Evolutionary conservation across 2,329 filamentous ascomycete species (phyloP).

Genomic region (Fusarium sp.): DNA sequence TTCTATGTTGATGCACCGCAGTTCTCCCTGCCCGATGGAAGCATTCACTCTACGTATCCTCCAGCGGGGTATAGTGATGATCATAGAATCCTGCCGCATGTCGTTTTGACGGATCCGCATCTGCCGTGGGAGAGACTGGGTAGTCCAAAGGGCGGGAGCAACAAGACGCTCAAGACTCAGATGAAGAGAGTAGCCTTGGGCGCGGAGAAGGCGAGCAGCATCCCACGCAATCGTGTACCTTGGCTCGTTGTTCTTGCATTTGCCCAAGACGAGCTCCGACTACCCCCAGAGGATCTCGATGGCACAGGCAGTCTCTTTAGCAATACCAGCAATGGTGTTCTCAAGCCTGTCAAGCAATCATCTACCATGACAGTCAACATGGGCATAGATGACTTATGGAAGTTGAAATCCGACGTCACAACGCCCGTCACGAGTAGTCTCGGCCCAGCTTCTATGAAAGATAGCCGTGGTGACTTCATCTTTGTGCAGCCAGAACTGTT

Average conservation of each 20-base stretch:
- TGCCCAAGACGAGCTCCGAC: slow-evolving; percentile 52
- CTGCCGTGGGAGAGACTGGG: slow-evolving; percentile 58
- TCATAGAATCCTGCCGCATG: slow-evolving; percentile 55
- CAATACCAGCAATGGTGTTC: background rate
- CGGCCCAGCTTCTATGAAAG: background rate
- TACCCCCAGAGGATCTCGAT: slow-evolving; percentile 37
- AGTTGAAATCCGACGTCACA: background rate
- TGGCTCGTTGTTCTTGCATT: slow-evolving; percentile 57
- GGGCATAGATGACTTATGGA: slow-evolving; percentile 8
- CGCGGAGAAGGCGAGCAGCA: background rate
- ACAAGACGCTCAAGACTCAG: background rate
- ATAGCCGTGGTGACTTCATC: slow-evolving; percentile 46
- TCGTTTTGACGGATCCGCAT: slow-evolving; percentile 59
- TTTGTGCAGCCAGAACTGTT: slow-evolving; percentile 48
- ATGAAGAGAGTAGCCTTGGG: background rate
- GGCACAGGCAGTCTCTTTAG: slow-evolving; percentile 11
- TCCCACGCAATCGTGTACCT: slow-evolving; percentile 49
- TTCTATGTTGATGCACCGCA: slow-evolving; percentile 56
- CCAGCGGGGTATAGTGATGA: slow-evolving; percentile 54
- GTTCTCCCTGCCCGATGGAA: slow-evolving; percentile 51
- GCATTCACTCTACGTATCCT: slow-evolving; percentile 56
- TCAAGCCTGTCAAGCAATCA: slow-evolving; percentile 5
- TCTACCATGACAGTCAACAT: slow-evolving; percentile 32
- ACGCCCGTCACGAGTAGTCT: background rate
- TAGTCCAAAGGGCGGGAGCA: slow-evolving; percentile 23